phyloP scores from a whole-genome alignment of 139 green algal genomes.

The Chlamydomonas sp. region DNA sequence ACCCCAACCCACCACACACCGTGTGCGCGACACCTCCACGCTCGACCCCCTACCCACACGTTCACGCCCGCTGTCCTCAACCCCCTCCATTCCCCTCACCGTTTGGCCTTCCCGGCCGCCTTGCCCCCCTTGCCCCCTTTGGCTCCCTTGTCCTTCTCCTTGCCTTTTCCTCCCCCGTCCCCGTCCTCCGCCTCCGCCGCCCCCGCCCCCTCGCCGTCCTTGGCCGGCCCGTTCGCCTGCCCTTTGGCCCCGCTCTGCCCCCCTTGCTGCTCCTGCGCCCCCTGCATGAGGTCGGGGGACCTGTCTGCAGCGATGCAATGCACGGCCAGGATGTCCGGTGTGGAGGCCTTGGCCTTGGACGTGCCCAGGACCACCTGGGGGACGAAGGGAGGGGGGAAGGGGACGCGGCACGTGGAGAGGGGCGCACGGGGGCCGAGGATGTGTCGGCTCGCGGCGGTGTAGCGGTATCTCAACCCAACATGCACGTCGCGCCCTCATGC shows the following conservation, averaged over 20 bases:
- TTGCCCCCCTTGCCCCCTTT: background rate
- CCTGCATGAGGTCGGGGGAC: conserved; percentile 61
- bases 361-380: conserved; percentile 51
- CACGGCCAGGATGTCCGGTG: conserved; percentile 71
- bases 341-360: conserved; percentile 61
- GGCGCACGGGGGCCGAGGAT: too few relatives aligned
- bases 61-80: too few relatives aligned
- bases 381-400: background rate
- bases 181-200: background rate
- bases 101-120: too few relatives aligned
- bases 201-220: background rate
- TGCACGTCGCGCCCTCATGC: too few relatives aligned
- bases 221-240: background rate
- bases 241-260: background rate
- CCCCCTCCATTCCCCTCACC: too few relatives aligned
- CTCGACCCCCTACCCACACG: too few relatives aligned
- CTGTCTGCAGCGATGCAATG: conserved; percentile 82
- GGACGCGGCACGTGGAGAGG: background rate
- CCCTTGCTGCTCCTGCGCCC: background rate
- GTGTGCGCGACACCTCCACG: too few relatives aligned
- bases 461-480: too few relatives aligned
- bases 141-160: background rate
- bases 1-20: too few relatives aligned
- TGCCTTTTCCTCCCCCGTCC: too few relatives aligned
- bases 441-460: too few relatives aligned